phyloP scores from a whole-genome alignment of 257 asterid genomes.

The Solanum chaucha region DNA sequence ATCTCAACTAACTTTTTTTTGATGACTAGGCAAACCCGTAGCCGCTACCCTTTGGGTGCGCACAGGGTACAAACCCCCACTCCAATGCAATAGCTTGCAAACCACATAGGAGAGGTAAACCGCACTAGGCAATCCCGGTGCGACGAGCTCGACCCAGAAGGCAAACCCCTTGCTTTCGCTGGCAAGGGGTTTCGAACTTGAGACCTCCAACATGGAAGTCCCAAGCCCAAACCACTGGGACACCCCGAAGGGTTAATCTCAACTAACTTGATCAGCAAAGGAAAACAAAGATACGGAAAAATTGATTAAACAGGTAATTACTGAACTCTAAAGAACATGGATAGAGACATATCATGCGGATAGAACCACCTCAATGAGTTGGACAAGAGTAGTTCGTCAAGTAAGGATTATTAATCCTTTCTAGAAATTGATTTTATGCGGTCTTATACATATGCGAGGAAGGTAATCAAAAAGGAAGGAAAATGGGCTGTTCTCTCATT shows the following conservation, averaged over 20 bases:
- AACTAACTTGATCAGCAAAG: neutral
- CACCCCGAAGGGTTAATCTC: neutral
- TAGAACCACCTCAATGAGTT: neutral
- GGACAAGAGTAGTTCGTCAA: neutral
- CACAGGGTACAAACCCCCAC: too few relatives aligned
- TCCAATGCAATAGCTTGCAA: too few relatives aligned
- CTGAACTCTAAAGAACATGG: neutral
- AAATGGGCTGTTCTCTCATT: neutral
- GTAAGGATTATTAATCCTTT: neutral
- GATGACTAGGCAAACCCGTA: too few relatives aligned
- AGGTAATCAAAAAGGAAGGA: neutral
- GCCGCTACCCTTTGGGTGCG: too few relatives aligned
- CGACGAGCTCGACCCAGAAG: too few relatives aligned
- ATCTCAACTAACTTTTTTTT: neutral
- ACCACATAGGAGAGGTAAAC: too few relatives aligned
- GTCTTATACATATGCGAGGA: neutral
- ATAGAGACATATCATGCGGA: neutral
- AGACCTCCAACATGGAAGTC: too few relatives aligned
- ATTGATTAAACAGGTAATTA: neutral
- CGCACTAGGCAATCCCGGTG: too few relatives aligned
- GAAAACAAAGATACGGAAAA: neutral
- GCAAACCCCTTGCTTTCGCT: too few relatives aligned
- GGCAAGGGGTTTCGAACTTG: too few relatives aligned
- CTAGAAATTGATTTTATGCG: neutral
- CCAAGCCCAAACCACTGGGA: too few relatives aligned